These are phyloP conservation scores for Usnea hakonensis DNA, from an alignment of 495 filamentous ascomycete genomes.

Conservation along the genomic window DNA sequence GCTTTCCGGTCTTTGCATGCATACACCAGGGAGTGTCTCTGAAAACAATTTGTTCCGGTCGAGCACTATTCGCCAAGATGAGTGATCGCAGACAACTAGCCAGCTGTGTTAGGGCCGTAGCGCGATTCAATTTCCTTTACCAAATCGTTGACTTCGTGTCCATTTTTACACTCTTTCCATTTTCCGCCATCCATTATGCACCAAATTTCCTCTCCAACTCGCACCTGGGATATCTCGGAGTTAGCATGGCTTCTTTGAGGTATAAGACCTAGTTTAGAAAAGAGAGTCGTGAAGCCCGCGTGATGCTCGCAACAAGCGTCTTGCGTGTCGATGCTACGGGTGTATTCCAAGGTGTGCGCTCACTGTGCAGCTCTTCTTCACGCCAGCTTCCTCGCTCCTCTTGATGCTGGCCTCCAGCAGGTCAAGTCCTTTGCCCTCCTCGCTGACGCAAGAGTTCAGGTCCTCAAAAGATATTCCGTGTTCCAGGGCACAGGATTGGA, in stretches of 20 bases:
- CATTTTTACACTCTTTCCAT: conserved; percentile 74
- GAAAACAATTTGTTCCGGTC: neutral
- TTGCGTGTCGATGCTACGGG: neutral
- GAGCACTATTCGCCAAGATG: neutral
- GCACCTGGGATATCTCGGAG: conserved; percentile 34
- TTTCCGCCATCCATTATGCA: conserved; percentile 73
- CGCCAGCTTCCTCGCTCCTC: conserved; percentile 56
- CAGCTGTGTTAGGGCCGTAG: conserved; percentile 24
- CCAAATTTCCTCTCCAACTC: conserved; percentile 68
- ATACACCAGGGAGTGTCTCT: neutral
- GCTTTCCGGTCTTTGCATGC: neutral
- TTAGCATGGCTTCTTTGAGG: neutral
- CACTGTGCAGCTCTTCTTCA: conserved; percentile 74
- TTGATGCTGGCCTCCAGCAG: conserved; percentile 72
- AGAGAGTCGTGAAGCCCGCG: neutral
- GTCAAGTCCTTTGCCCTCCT: conserved; percentile 55
- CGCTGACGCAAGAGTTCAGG: conserved; percentile 71
- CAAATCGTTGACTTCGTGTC: conserved; percentile 61
- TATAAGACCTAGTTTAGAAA: neutral
- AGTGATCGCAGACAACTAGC: neutral
- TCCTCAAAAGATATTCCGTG: conserved; percentile 79
- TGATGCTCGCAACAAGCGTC: neutral
- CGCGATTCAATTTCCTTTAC: conserved; percentile 63
- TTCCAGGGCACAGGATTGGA: conserved; percentile 79
- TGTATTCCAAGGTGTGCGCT: neutral